Evolutionary conservation across 495 filamentous ascomycete species (phyloP).

Genomic region (Letharia lupina): DNA sequence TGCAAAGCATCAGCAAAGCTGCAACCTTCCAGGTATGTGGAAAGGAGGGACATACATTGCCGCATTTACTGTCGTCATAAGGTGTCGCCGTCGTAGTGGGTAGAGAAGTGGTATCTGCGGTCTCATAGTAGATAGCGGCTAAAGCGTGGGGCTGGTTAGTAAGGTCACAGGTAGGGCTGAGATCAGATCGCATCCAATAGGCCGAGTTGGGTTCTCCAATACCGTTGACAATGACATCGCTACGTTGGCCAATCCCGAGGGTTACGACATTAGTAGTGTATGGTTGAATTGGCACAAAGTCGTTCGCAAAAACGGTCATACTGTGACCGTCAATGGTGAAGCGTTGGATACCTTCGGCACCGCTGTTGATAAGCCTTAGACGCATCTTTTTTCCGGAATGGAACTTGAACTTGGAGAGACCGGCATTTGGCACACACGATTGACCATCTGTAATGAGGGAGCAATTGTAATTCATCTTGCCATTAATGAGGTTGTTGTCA

Average conservation of each 20-base stretch:
- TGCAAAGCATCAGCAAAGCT: constrained; percentile 26
- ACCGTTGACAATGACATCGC: constrained; percentile 35
- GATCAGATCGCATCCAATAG: constrained; percentile 36
- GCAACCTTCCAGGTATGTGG: constrained; percentile 17
- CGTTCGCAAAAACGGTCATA: constrained; percentile 33
- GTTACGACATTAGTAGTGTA: constrained; percentile 24
- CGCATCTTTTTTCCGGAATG: constrained; percentile 39
- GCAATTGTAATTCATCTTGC: constrained; percentile 29
- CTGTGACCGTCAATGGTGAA: constrained; percentile 34
- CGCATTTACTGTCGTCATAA: constrained; percentile 20
- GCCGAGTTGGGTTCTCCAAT: constrained; percentile 26
- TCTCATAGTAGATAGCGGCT: constrained; percentile 38
- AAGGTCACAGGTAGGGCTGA: constrained; percentile 12
- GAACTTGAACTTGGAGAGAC: constrained; percentile 35
- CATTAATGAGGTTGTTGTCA: constrained; percentile 37
- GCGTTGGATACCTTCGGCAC: constrained; percentile 37
- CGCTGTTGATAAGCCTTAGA: constrained; percentile 48
- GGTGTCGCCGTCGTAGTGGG: constrained; percentile 21
- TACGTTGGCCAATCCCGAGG: constrained; percentile 28
- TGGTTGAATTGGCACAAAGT: constrained; percentile 34
- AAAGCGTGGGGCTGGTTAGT: constrained; percentile 25
- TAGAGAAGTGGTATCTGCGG: constrained; percentile 24
- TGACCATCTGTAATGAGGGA: not conserved
- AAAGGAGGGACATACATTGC: constrained; percentile 45
- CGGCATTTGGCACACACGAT: constrained; percentile 30